A percentile compares a stretch with the other conserved stretches of the same genome.
Conservation (phyloP, 129 eudicot genomes). For the Oenanthe sinensis region DNA sequence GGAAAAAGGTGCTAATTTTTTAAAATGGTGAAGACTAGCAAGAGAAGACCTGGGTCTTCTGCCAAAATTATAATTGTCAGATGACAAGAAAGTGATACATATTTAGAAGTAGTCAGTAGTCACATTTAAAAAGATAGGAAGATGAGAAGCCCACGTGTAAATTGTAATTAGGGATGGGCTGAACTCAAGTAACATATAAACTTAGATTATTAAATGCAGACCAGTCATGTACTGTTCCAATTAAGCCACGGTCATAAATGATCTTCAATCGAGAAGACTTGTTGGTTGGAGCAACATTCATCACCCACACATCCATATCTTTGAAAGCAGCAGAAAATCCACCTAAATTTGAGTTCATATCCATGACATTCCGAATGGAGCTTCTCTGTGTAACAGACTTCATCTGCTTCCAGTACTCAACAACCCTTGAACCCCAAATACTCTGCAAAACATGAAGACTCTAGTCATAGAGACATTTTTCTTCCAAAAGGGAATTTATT, state of each 20-base stretch:
- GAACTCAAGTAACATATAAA: not conserved
- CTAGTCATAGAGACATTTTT: slow-evolving; percentile 5
- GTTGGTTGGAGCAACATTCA: slow-evolving; percentile 81
- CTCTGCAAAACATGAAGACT: slow-evolving; percentile 34
- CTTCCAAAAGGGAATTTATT: not conserved
- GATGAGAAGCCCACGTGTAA: not conserved
- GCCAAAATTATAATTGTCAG: not conserved
- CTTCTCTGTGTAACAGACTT: slow-evolving; percentile 48
- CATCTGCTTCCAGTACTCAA: slow-evolving; percentile 86
- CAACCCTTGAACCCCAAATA: slow-evolving; percentile 63
- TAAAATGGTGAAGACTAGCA: not conserved
- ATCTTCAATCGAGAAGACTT: slow-evolving; percentile 57
- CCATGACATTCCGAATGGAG: slow-evolving; percentile 87
- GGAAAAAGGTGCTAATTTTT: no score
- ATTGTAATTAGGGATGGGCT: not conserved
- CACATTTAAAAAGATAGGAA: not conserved
- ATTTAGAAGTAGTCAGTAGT: no score
- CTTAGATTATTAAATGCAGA: slow-evolving; percentile 12
- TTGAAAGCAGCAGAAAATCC: slow-evolving; percentile 82
- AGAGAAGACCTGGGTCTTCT: not conserved
- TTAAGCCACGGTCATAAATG: slow-evolving; percentile 75
- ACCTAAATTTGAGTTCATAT: slow-evolving; percentile 93
- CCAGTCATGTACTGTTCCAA: slow-evolving; percentile 95
- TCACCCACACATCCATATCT: slow-evolving; percentile 93
- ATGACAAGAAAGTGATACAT: not conserved